A percentile compares a stretch with the other conserved stretches of the same genome.
Evolutionary conservation across 768 basidiomycete species (phyloP).

Genomic region (Boletales sp.): DNA sequence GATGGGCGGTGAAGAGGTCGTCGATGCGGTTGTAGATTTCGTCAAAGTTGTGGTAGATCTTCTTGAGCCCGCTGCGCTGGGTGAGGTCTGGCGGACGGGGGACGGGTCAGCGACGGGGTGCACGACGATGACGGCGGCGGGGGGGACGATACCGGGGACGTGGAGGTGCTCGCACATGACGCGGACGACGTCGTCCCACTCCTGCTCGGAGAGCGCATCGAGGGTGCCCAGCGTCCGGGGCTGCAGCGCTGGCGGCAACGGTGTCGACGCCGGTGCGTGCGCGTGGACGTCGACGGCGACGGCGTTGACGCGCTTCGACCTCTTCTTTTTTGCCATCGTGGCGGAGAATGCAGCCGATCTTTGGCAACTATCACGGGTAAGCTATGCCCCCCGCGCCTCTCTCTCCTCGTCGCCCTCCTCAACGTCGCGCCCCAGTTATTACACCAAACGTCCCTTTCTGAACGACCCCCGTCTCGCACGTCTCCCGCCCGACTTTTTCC

Average conservation of each 20-base stretch:
- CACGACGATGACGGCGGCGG: too few relatives aligned
- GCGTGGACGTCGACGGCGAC: background rate
- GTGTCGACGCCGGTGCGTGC: background rate
- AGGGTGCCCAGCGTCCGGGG: constrained; percentile 9
- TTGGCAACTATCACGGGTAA: constrained; percentile 77
- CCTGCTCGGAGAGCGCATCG: constrained; percentile 32
- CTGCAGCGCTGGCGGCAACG: constrained; percentile 17
- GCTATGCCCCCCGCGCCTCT: too few relatives aligned
- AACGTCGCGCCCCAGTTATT: constrained; percentile 48
- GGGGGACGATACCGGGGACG: constrained; percentile 45
- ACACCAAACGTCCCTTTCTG: constrained; percentile 62
- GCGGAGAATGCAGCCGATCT: constrained; percentile 30
- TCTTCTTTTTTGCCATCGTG: constrained; percentile 17
- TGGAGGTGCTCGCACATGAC: constrained; percentile 48
- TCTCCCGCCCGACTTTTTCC: constrained; percentile 53
- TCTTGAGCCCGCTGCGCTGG: constrained; percentile 57
- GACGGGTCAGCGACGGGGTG: background rate
- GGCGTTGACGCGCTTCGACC: constrained; percentile 6
- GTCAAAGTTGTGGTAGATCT: constrained; percentile 56
- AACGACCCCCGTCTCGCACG: constrained; percentile 64
- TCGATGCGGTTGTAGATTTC: constrained; percentile 49
- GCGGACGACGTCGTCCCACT: constrained; percentile 46
- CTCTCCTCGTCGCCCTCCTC: background rate
- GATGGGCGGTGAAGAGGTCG: constrained; percentile 41
- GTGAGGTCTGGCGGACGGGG: constrained; percentile 43